phyloP scores from a whole-genome alignment of 257 asterid genomes.

The Solanum infundibuliforme region DNA sequence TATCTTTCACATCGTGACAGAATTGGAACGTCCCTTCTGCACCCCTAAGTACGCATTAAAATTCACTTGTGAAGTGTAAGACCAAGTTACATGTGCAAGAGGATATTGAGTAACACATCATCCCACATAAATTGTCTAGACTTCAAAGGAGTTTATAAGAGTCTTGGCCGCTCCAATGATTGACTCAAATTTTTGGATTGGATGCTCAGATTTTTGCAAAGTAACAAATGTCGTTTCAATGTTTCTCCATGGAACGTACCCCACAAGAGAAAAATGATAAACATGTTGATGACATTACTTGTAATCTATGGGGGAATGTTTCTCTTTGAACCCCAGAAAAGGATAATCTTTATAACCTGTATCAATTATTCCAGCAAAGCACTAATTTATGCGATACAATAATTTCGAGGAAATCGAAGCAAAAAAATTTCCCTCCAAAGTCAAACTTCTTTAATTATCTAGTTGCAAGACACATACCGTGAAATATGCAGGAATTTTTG shows the following conservation, averaged over 20 bases:
- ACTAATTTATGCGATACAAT: background rate
- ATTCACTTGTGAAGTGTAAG: background rate
- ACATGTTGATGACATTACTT: background rate
- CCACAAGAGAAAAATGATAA: background rate
- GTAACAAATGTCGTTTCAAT: background rate
- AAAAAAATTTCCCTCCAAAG: background rate
- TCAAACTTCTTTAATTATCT: background rate
- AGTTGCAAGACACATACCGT: slow-evolving; percentile 42
- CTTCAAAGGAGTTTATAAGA: background rate
- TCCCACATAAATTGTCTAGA: background rate
- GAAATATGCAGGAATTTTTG: slow-evolving; percentile 96
- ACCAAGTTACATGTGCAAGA: background rate
- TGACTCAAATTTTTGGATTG: background rate
- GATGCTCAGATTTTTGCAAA: background rate
- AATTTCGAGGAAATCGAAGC: background rate
- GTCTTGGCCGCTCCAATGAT: background rate
- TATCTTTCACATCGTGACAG: background rate
- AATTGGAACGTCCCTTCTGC: background rate
- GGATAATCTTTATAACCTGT: background rate
- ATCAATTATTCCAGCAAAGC: background rate
- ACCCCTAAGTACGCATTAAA: background rate
- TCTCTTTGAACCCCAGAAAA: background rate
- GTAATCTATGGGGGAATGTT: background rate
- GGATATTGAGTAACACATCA: background rate
- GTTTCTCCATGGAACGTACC: background rate